A percentile compares a stretch with the other conserved stretches of the same genome.
These are phyloP conservation scores for Chaetothyriales sp. DNA, from an alignment of 2,329 filamentous ascomycete species.

Conservation along the genomic window DNA sequence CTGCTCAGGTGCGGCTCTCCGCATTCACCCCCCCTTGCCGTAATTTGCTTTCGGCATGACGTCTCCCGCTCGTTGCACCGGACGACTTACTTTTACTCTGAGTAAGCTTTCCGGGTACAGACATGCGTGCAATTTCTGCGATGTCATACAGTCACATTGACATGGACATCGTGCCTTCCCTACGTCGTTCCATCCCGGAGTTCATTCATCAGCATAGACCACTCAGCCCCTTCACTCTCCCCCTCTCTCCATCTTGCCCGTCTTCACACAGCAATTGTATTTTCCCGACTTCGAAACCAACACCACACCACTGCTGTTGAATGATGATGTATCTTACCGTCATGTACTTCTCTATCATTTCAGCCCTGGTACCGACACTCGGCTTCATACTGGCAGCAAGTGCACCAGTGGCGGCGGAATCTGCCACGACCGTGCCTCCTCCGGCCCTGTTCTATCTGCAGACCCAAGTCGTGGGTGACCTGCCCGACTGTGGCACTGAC, in stretches of 20 bases:
- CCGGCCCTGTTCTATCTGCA: constrained; percentile 13
- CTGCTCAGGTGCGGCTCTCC: not conserved
- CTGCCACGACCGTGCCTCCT: constrained; percentile 8
- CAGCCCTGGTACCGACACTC: constrained; percentile 1
- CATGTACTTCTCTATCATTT: constrained; percentile 12
- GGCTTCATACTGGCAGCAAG: constrained; percentile 2
- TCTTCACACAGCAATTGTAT: too few relatives aligned
- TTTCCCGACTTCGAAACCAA: too few relatives aligned
- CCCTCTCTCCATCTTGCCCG: too few relatives aligned
- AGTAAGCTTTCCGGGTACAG: not conserved
- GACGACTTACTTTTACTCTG: not conserved
- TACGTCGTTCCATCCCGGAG: not conserved
- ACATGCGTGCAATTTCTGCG: not conserved
- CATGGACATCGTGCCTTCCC: not conserved
- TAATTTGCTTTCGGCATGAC: not conserved
- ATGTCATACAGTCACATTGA: not conserved
- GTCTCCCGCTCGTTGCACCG: not conserved
- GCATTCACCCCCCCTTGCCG: not conserved
- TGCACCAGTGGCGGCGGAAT: constrained; percentile 10
- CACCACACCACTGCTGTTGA: too few relatives aligned
- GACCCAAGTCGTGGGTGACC: constrained; percentile 11
- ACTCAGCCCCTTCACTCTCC: too few relatives aligned
- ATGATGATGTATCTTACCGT: not conserved
- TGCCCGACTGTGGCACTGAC: constrained; percentile 12
- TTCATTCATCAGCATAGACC: too few relatives aligned